phyloP scores from a whole-genome alignment of 2,329 filamentous ascomycete genomes.

The Aspergillus pseudoviridinutans region DNA sequence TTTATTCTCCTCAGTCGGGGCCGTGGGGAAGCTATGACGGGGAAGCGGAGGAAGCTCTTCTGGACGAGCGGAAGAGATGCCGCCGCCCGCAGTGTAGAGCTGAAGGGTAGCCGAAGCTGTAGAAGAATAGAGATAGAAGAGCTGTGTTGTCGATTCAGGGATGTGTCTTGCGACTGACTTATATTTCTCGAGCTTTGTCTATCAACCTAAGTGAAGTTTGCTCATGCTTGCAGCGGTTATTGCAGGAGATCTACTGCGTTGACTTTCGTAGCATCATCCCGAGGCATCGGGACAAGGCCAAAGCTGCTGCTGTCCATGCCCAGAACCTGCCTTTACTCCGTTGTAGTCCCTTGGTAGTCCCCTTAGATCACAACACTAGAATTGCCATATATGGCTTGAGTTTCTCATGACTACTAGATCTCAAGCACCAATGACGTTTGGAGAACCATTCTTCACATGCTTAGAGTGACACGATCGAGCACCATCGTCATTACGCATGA shows the following conservation, averaged over 20 bases:
- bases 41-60: conserved; percentile 30
- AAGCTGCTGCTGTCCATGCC: background rate
- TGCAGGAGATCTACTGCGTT: background rate
- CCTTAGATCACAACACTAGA: background rate
- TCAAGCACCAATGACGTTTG: background rate
- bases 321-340: background rate
- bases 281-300: background rate
- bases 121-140: background rate
- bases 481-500: background rate
- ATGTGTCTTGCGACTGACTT: background rate
- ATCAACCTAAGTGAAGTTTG: background rate
- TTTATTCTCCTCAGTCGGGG: background rate
- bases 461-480: background rate
- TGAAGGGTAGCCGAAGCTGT: conserved; percentile 1
- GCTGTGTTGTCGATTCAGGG: background rate
- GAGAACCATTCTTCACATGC: background rate
- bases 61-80: conserved; percentile 35
- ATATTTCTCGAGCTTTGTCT: background rate
- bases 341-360: background rate
- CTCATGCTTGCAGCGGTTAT: background rate
- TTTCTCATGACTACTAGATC: background rate
- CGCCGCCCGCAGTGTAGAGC: background rate
- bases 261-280: background rate
- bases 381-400: background rate
- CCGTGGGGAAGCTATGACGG: conserved; percentile 30